phyloP scores from a whole-genome alignment of 1,139 yeast genomes.

The Blastobotrys persicus region DNA sequence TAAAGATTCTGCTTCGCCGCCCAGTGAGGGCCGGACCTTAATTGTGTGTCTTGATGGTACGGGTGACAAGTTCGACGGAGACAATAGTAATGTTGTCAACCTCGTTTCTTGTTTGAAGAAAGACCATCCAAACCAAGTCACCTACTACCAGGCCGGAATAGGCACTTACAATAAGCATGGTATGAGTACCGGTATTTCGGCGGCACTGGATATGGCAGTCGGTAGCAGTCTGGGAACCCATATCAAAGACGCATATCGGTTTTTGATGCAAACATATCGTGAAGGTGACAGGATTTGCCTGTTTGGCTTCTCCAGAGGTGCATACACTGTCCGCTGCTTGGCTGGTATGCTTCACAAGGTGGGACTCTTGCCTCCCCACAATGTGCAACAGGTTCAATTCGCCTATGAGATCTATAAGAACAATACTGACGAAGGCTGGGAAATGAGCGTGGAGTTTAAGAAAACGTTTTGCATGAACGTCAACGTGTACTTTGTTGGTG shows the following conservation, averaged over 20 bases:
- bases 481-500: conserved; percentile 40
- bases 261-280: conserved; percentile 35
- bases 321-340: conserved; percentile 41
- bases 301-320: conserved; percentile 43
- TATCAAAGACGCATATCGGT: conserved; percentile 40
- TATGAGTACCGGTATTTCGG: conserved; percentile 16
- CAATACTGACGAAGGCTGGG: conserved; percentile 14
- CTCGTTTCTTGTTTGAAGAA: conserved; percentile 37
- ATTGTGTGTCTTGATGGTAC: conserved; percentile 44
- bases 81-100: conserved; percentile 40
- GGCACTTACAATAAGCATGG: conserved; percentile 34
- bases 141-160: conserved; percentile 43
- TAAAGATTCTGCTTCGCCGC: conserved; percentile 3
- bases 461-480: conserved; percentile 16
- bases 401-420: conserved; percentile 19
- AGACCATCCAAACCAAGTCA: conserved; percentile 32
- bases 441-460: conserved; percentile 13
- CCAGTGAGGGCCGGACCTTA: conserved; percentile 11
- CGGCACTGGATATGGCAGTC: conserved; percentile 35
- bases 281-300: conserved; percentile 38
- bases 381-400: conserved; percentile 15
- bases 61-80: conserved; percentile 37
- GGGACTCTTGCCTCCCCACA: conserved; percentile 15
- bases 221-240: conserved; percentile 39
- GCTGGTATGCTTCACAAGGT: conserved; percentile 41